Base-by-base conservation (phyloP, 2,329 filamentous ascomycete genomes). In the Waltergamsia citrina region DNA sequence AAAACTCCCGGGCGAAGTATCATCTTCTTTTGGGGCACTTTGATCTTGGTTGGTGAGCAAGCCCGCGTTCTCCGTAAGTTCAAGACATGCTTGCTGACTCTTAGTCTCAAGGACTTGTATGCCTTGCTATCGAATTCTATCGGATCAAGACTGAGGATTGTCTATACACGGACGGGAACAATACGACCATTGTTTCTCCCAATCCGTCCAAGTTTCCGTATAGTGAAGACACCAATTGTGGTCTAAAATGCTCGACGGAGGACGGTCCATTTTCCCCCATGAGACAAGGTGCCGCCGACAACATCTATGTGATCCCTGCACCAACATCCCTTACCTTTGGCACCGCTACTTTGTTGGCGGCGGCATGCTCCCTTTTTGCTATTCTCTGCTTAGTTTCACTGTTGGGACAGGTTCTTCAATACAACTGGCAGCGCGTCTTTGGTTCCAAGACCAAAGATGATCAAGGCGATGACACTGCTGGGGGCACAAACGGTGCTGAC, bases 121-220 rank as follows among this genome's bases (percentile, higher is more conserved):
- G 74, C 38, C 57, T 82, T 38, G 70, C 71, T 0, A 64, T 82
- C 19, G 77, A 82, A 40, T 81, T 82, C 43, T 79, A 74, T 42
- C 68, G 78, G 2, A 62, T 62, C 12, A 48, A 62, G 3, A 45
- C 70, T 0, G 51, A 49, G 0, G 29, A 41, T 4, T 81, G 76
- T 42, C 46, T 43, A 1, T 41, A 49, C 3, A 58, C 67, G 28
- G 47, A 62, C 3, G 37, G 38, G 3, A 63, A 61, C 5, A 50
- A 7, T 11, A 14, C 11, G 5, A 16, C 50, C 0, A 48, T 59
- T 0, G 46, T 68, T 3, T 52, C 59, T 0, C 33, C 41, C 4
- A 48, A 59, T 16, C 40, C 54, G 0, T 44, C 47, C 1, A 31
- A 51, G 0, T 79, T 78, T 34, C 53, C 53, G 0, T 73, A 71